phyloP scores from a whole-genome alignment of 1,139 yeast genomes.

The Debaryomyces subglobosus region DNA sequence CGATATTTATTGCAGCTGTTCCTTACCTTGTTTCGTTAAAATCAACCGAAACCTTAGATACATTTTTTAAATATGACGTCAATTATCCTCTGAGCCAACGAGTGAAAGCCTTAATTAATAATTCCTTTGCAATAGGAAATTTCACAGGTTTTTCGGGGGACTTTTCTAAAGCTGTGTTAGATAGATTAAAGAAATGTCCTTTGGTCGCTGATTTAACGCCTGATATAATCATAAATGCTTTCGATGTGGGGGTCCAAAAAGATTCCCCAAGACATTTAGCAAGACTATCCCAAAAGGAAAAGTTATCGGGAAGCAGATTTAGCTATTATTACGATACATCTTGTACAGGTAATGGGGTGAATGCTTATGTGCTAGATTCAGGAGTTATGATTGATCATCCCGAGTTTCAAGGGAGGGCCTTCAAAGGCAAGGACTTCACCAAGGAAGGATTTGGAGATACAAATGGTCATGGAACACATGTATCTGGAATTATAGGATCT shows the following conservation, averaged over 20 bases:
- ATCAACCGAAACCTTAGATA: slow-evolving; percentile 35
- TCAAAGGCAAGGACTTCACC: slow-evolving; percentile 61
- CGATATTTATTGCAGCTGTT: slow-evolving; percentile 6
- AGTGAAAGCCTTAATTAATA: slow-evolving; percentile 47
- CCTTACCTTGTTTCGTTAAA: slow-evolving; percentile 32
- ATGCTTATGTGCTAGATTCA: slow-evolving; percentile 81
- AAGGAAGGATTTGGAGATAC: slow-evolving; percentile 62
- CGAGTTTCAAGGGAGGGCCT: slow-evolving; percentile 68
- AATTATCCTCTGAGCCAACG: slow-evolving; percentile 33
- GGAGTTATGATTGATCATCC: slow-evolving; percentile 63
- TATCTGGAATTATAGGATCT: slow-evolving; percentile 88
- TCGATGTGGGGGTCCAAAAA: slow-evolving; percentile 33
- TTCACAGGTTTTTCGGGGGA: slow-evolving; percentile 68
- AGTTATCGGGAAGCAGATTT: slow-evolving; percentile 24
- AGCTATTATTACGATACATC: slow-evolving; percentile 31
- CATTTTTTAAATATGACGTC: slow-evolving; percentile 42
- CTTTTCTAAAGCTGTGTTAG: slow-evolving; percentile 51
- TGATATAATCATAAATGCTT: slow-evolving; percentile 56
- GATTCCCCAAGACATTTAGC: slow-evolving; percentile 74
- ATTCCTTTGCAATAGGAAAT: slow-evolving; percentile 58
- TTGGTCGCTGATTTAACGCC: slow-evolving; percentile 61
- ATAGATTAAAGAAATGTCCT: slow-evolving; percentile 50
- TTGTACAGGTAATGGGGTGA: slow-evolving; percentile 46
- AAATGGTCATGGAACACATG: slow-evolving; percentile 86
- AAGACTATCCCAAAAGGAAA: slow-evolving; percentile 56